Percentiles rank a stretch among this genome's conserved stretches.
phyloP scores from a whole-genome alignment of 2,329 filamentous ascomycete genomes.

The Cladobotryum protrusum region DNA sequence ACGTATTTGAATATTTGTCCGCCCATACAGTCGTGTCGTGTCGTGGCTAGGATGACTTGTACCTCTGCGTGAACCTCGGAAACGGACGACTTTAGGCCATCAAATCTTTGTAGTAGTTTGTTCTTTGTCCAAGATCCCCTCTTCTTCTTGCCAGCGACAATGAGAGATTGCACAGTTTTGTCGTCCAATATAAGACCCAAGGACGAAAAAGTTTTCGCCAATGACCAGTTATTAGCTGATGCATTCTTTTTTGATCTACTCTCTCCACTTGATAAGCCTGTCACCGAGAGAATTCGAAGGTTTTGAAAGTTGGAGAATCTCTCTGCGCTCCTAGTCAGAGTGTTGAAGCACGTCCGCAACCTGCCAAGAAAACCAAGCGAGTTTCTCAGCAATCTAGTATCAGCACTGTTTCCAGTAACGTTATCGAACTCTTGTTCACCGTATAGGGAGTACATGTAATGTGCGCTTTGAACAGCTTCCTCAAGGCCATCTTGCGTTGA shows the following conservation, averaged over 20 bases:
- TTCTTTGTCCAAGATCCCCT: too few relatives aligned
- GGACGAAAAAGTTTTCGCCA: background rate
- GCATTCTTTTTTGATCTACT: background rate
- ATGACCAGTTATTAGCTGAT: background rate
- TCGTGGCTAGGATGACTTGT: slow-evolving; percentile 1
- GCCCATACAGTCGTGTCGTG: background rate
- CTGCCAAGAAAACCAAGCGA: slow-evolving; percentile 1
- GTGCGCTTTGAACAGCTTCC: too few relatives aligned
- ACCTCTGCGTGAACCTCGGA: background rate
- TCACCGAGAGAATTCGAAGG: slow-evolving; percentile 1
- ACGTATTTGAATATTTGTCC: slow-evolving; percentile 2
- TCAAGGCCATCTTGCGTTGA: too few relatives aligned
- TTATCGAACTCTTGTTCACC: too few relatives aligned
- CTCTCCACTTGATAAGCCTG: background rate
- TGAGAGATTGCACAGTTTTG: background rate
- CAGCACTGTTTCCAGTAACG: background rate
- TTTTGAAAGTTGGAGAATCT: background rate
- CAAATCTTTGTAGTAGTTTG: background rate
- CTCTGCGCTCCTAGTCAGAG: background rate
- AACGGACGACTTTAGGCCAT: background rate
- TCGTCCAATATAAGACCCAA: slow-evolving; percentile 1
- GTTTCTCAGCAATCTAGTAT: background rate
- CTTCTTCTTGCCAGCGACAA: too few relatives aligned
- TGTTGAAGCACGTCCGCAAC: background rate
- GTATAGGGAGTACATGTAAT: too few relatives aligned